Base-by-base conservation (phyloP, 768 basidiomycete genomes). In the Boletus pseudopeckii region DNA sequence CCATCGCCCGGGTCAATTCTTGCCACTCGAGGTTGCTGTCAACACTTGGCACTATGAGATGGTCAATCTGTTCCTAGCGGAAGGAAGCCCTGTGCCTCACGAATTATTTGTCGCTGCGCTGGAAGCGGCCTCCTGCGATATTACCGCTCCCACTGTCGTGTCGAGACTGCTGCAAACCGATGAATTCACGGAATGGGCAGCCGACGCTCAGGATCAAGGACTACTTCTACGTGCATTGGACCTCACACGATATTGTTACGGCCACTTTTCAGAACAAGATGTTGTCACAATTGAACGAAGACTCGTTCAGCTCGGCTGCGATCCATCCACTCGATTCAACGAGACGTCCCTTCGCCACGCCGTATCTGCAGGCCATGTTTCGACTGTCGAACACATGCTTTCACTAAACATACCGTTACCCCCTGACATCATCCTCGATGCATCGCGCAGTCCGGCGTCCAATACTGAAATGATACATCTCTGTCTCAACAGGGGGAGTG, bases 1-100 rank as follows among this genome's bases (percentile, higher is more conserved):
- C 3, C 0, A 28, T 6, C 1, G 1, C 5, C 9, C 7, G 14
- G 22, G 13, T 17, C 33, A 24, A 17, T 3, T 33, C 7, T 13
- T 56, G 2, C 57, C 57, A 15, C 30, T 58, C 4, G 42, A 56
- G 15, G 36, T 15, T 30, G 57, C 56, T 2, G n/a, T 43, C 13
- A 0, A 5, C 2, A 0, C 2, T 10, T 1, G 14, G 0, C 9
- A 13, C 0, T 4, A 3, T 37, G 17, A 2, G 7, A 26, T 56
- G 9, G 48, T 57, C 2, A 11, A 42, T 9, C 11, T 57, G 2
- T 47, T 50, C n/a, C 13, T 57, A 15, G 4, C 20, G 1, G 45
- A 36, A 32, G 45, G 40, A 5, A 56, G 48, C 5, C 33, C 14
- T 15, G 49, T 57, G 5, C 54, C 56, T 7, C 17, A 33, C 5